These are phyloP conservation scores for Yarrowia yakushimensis DNA, from an alignment of 805 yeast species.

Conservation along the genomic window DNA sequence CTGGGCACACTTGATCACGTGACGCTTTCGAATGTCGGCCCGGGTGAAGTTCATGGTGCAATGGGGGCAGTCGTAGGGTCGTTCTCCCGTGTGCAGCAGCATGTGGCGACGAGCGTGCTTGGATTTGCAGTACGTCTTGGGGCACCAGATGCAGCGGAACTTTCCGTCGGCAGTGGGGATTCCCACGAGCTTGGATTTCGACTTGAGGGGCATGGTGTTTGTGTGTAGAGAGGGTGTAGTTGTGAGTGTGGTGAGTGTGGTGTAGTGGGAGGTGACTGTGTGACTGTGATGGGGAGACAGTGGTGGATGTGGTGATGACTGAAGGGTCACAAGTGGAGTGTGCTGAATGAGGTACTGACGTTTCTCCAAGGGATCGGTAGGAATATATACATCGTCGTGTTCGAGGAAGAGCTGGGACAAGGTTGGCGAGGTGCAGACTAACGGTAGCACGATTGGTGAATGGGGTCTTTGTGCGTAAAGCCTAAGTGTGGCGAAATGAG, in stretches of 20 bases:
- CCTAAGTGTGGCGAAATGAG: not conserved
- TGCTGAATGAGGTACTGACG: too few species aligned
- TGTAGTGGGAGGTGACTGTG: not conserved
- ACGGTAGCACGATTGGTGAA: conserved; percentile 16
- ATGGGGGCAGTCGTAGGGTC: conserved; percentile 74
- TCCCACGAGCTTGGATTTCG: conserved; percentile 20
- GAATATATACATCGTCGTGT: conserved; percentile 8
- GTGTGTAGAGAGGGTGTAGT: too few species aligned
- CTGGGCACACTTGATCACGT: conserved; percentile 37
- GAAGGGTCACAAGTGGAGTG: too few species aligned
- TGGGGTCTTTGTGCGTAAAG: not conserved
- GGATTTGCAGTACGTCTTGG: conserved; percentile 40
- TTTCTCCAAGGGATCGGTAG: not conserved
- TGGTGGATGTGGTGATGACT: too few species aligned
- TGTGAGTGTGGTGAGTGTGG: not conserved
- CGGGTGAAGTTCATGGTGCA: conserved; percentile 69
- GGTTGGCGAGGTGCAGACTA: conserved; percentile 5
- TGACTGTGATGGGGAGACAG: not conserved
- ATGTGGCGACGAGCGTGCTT: conserved; percentile 82
- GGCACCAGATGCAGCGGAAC: conserved; percentile 33
- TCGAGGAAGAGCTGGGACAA: not conserved
- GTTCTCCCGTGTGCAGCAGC: conserved; percentile 78
- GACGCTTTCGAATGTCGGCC: conserved; percentile 75
- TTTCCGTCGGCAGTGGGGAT: conserved; percentile 45
- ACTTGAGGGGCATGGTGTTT: not conserved